Conservation (phyloP, 2,329 filamentous ascomycete species). For the Monosporascus ibericus region DNA sequence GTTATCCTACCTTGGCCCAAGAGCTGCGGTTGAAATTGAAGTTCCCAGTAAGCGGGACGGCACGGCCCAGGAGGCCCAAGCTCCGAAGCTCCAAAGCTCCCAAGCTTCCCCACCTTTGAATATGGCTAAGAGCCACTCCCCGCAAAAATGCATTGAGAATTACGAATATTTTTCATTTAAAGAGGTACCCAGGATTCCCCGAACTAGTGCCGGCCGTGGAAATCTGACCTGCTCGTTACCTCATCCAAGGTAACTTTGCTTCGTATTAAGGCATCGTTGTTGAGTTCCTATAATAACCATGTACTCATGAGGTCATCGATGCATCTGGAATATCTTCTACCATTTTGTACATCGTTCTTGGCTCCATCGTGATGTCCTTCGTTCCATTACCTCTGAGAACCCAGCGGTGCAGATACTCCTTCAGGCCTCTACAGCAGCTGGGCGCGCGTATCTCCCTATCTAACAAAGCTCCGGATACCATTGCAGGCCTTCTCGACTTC, state of each 20-base stretch:
- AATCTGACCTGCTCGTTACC: too few relatives aligned
- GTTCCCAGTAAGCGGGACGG: background rate
- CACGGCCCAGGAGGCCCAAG: background rate
- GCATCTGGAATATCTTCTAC: background rate
- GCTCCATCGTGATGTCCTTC: constrained; percentile 5
- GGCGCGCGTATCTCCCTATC: constrained; percentile 14
- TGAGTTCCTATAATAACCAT: background rate
- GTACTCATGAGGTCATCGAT: background rate
- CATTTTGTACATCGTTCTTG: background rate
- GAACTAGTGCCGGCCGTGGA: too few relatives aligned
- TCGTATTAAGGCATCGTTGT: background rate
- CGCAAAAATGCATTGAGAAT: too few relatives aligned
- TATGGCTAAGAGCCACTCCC: too few relatives aligned
- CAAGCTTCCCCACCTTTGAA: background rate
- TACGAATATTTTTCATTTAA: too few relatives aligned
- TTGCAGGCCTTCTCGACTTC: constrained; percentile 53
- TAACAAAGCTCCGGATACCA: constrained; percentile 33
- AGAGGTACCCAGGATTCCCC: too few relatives aligned
- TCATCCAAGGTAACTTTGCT: background rate
- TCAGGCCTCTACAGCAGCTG: constrained; percentile 6
- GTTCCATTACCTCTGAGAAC: constrained; percentile 15
- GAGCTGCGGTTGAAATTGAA: background rate
- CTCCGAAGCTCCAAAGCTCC: background rate
- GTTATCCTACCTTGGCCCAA: background rate
- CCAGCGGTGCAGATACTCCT: constrained; percentile 10